These are phyloP conservation scores for Medicago ruthenica DNA, from an alignment of 306 rosid genomes.

Conservation along the genomic window DNA sequence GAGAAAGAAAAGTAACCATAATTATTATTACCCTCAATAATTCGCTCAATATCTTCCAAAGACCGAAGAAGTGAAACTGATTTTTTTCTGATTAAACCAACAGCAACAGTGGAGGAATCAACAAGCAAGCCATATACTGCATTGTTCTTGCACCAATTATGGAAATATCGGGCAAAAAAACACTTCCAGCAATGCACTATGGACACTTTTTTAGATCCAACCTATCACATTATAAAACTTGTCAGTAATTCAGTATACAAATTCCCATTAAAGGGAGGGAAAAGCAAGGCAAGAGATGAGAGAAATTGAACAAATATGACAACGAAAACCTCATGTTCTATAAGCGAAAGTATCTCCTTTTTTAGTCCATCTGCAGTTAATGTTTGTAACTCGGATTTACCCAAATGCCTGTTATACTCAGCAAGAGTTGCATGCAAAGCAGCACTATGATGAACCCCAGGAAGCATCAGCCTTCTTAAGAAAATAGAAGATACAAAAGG, in stretches of 20 bases:
- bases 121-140: constrained; percentile 70
- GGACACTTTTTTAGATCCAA: constrained; percentile 64
- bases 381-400: constrained; percentile 73
- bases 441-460: constrained; percentile 80
- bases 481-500: constrained; percentile 80
- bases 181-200: constrained; percentile 77
- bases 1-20: constrained; percentile 21
- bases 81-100: constrained; percentile 80
- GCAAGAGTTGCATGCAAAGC: constrained; percentile 77
- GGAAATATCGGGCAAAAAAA: constrained; percentile 71
- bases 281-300: constrained; percentile 19
- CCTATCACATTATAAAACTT: constrained; percentile 56
- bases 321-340: constrained; percentile 81
- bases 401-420: constrained; percentile 82
- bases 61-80: constrained; percentile 82
- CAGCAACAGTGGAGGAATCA: constrained; percentile 61
- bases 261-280: constrained; percentile 6
- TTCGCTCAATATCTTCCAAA: constrained; percentile 81
- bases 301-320: constrained; percentile 35
- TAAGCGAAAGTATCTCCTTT: constrained; percentile 86
- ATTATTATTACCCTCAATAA: constrained; percentile 72
- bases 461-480: constrained; percentile 83
- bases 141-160: constrained; percentile 90
- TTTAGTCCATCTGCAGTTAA: constrained; percentile 81
- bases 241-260: constrained; percentile 26